A percentile compares a stretch with the other conserved stretches of the same genome.
Evolutionary conservation across 768 basidiomycete genomes (phyloP).

Genomic region (Tephrocybe rancida): DNA sequence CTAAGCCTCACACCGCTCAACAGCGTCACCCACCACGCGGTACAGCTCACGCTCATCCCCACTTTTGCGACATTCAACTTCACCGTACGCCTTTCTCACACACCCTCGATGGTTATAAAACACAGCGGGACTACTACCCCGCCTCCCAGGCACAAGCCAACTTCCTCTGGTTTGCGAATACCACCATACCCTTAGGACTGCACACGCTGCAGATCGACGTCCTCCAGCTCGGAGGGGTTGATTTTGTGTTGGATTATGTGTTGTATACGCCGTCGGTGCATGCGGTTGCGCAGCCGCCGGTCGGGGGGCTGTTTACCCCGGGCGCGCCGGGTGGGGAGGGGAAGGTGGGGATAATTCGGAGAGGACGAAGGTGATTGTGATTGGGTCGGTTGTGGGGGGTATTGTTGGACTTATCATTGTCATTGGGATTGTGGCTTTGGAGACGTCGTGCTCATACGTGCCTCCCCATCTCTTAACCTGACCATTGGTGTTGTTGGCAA

Average conservation of each 20-base stretch:
- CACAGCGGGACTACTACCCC: not conserved
- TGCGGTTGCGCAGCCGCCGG: not conserved
- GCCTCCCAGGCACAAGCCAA: not conserved
- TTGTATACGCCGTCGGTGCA: not conserved
- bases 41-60: not conserved
- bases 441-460: not conserved
- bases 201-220: not conserved
- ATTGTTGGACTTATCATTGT: not conserved
- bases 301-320: not conserved
- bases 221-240: not conserved
- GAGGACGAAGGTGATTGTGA: not conserved
- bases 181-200: not conserved
- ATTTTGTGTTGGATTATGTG: not conserved
- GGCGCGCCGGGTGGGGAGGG: not conserved
- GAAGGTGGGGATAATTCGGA: not conserved
- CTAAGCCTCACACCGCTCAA: not conserved
- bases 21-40: not conserved
- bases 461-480: not conserved
- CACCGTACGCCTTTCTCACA: not conserved
- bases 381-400: not conserved
- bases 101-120: not conserved
- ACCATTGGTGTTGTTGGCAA: not conserved
- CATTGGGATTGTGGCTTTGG: not conserved
- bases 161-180: not conserved
- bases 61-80: not conserved